phyloP scores from a whole-genome alignment of 305 asterid genomes.

The Plantago coronopus region DNA sequence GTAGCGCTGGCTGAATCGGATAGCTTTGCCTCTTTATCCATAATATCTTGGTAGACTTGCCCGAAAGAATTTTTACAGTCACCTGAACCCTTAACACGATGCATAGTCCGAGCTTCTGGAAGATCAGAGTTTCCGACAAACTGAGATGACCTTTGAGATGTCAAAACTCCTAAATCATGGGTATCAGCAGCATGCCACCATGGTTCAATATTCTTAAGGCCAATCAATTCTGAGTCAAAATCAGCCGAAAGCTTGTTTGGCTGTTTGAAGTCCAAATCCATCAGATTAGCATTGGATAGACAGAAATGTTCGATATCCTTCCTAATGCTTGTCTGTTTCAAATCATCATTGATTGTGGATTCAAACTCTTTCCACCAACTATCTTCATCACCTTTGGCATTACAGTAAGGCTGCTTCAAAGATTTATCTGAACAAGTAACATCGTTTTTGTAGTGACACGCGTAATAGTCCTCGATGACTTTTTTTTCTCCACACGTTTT shows the following conservation, averaged over 20 bases:
- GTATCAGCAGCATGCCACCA: slow-evolving; percentile 65
- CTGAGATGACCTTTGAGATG: slow-evolving; percentile 36
- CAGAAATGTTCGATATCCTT: slow-evolving; percentile 19
- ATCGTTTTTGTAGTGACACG: slow-evolving; percentile 30
- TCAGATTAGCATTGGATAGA: slow-evolving; percentile 22
- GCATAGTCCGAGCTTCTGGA: slow-evolving; percentile 27
- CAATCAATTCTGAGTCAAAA: slow-evolving; percentile 48
- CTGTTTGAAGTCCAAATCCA: slow-evolving; percentile 26
- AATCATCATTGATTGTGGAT: slow-evolving; percentile 20
- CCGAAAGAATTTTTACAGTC: slow-evolving; percentile 20
- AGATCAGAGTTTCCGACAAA: slow-evolving; percentile 22
- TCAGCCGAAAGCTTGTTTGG: slow-evolving; percentile 39
- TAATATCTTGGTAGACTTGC: slow-evolving; percentile 21
- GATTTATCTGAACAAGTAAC: slow-evolving; percentile 29
- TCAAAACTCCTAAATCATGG: slow-evolving; percentile 33
- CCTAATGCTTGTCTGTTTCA: slow-evolving; percentile 5
- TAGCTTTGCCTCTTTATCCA: slow-evolving; percentile 20
- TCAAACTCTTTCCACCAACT: slow-evolving; percentile 30
- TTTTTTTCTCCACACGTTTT: slow-evolving; percentile 31
- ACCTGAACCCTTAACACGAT: slow-evolving; percentile 28
- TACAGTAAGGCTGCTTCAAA: slow-evolving; percentile 24
- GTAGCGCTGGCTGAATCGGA: slow-evolving; percentile 11
- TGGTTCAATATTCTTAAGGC: slow-evolving; percentile 49
- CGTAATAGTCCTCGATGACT: slow-evolving; percentile 42
- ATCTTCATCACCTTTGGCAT: slow-evolving; percentile 28